These are phyloP conservation scores for Hyphopichia fennica DNA, from an alignment of 1,139 yeast species.

Conservation along the genomic window DNA sequence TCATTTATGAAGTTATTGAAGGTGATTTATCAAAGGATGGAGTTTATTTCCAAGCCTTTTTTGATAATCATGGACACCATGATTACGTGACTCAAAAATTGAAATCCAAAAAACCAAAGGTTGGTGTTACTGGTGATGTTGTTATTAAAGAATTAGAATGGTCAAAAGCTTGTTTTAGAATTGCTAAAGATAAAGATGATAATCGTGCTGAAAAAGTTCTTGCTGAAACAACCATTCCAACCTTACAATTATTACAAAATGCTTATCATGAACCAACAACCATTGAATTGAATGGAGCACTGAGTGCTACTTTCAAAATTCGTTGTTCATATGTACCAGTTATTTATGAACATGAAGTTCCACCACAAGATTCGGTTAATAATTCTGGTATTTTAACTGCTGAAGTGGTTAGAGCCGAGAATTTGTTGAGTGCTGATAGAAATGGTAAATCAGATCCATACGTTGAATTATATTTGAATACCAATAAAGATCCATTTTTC, in stretches of 20 bases:
- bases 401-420: conserved; percentile 63
- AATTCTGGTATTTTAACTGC: conserved; percentile 76
- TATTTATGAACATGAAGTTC: conserved; percentile 56
- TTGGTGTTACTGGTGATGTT: conserved; percentile 70
- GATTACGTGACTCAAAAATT: conserved; percentile 55
- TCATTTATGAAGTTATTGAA: conserved; percentile 64
- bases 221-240: conserved; percentile 67
- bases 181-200: conserved; percentile 53
- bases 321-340: conserved; percentile 80
- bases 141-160: conserved; percentile 73
- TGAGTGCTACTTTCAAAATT: conserved; percentile 50
- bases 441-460: conserved; percentile 92
- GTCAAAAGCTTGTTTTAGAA: conserved; percentile 64
- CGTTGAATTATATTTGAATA: conserved; percentile 64
- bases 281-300: conserved; percentile 48
- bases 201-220: conserved; percentile 58
- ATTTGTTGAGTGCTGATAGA: conserved; percentile 68
- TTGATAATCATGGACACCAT: conserved; percentile 71
- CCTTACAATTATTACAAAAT: conserved; percentile 63
- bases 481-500: conserved; percentile 54
- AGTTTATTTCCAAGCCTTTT: conserved; percentile 66
- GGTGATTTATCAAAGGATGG: conserved; percentile 55
- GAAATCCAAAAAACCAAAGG: conserved; percentile 33
- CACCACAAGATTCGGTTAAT: conserved; percentile 71
- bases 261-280: conserved; percentile 61